Conservation (phyloP, 345 rosid species). For the Gossypium sturtianum region DNA sequence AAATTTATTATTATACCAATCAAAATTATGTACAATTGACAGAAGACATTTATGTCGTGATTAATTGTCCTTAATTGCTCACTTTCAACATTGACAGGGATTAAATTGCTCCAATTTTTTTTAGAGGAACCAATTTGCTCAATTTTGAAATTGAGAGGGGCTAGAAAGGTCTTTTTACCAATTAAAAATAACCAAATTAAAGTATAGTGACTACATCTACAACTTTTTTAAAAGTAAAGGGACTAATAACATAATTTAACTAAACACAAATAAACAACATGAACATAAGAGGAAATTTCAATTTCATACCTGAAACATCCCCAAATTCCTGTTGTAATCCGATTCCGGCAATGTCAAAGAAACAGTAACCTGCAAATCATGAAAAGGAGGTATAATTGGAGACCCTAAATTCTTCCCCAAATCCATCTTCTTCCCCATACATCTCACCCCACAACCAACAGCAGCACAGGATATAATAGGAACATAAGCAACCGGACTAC, state of each 20-base stretch:
- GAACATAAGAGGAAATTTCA: background rate
- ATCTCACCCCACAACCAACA: conserved; percentile 38
- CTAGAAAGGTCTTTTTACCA: too few species aligned
- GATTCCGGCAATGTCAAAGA: conserved; percentile 72
- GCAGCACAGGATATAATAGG: conserved; percentile 48
- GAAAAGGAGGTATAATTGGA: conserved; percentile 33
- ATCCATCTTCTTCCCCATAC: conserved; percentile 41
- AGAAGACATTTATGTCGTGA: too few species aligned
- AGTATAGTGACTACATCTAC: too few species aligned
- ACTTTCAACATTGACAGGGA: too few species aligned
- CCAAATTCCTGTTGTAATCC: conserved; percentile 68
- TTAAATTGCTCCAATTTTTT: too few species aligned
- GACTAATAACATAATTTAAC: background rate
- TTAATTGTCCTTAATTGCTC: too few species aligned
- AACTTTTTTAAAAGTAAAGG: too few species aligned
- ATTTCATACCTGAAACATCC: conserved; percentile 55
- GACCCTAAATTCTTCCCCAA: conserved; percentile 16
- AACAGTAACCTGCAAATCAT: conserved; percentile 37
- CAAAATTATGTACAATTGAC: too few species aligned
- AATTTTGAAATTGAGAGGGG: too few species aligned
- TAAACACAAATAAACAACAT: background rate
- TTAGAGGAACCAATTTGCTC: too few species aligned
- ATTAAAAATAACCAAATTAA: too few species aligned
- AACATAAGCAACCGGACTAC: conserved; percentile 61
- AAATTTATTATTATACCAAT: too few species aligned